These are phyloP conservation scores for Omphalea diandra DNA, from an alignment of 441 rosid genomes.

Conservation along the genomic window DNA sequence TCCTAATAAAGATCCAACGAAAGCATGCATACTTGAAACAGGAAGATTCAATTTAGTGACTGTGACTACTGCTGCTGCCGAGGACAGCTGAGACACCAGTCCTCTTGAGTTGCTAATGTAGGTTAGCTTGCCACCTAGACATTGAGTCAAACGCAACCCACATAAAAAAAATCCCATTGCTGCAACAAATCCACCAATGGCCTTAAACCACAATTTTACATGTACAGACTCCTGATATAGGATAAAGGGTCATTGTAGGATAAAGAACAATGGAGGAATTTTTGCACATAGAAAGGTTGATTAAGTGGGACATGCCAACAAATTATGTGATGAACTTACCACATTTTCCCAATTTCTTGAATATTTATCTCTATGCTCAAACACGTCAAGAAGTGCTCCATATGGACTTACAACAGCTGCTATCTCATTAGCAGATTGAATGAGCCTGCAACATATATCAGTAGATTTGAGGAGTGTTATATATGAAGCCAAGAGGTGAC, in stretches of 20 bases:
- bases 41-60: constrained; percentile 23
- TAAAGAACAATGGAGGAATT: not conserved
- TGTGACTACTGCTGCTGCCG: constrained; percentile 28
- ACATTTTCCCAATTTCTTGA: constrained; percentile 19
- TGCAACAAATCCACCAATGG: constrained; percentile 27
- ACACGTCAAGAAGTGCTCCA: constrained; percentile 30
- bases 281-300: too few relatives aligned
- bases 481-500: not conserved
- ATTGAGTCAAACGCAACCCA: constrained; percentile 29
- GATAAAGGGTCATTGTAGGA: not conserved
- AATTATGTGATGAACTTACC: constrained; percentile 14
- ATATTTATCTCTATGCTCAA: constrained; percentile 28
- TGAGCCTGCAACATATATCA: constrained; percentile 27
- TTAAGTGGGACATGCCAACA: not conserved
- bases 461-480: not conserved
- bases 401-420: constrained; percentile 31
- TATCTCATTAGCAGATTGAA: constrained; percentile 32
- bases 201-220: constrained; percentile 28
- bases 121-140: constrained; percentile 34
- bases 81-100: constrained; percentile 23
- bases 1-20: constrained; percentile 30
- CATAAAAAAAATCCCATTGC: constrained; percentile 28
- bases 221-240: constrained; percentile 12
- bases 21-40: constrained; percentile 27
- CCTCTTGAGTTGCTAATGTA: constrained; percentile 34